phyloP scores from a whole-genome alignment of 2,329 filamentous ascomycete species.

The Aureobasidium sp. region DNA sequence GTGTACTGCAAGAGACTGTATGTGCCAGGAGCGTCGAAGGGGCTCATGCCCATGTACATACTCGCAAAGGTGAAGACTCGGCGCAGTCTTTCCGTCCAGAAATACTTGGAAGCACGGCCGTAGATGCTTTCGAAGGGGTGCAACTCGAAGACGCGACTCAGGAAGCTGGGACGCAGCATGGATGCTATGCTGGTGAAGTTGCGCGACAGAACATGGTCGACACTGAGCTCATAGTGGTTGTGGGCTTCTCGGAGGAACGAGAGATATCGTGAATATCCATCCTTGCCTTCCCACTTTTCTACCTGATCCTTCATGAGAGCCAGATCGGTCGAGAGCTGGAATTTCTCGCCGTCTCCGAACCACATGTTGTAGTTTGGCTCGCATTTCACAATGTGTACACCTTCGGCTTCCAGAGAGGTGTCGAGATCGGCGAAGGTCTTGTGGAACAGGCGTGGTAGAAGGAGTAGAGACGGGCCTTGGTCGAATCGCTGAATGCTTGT shows the following conservation, averaged over 20 bases:
- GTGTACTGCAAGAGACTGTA: slow-evolving; percentile 70
- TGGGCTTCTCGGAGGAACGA: slow-evolving; percentile 61
- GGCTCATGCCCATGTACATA: slow-evolving; percentile 80
- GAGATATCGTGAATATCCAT: slow-evolving; percentile 64
- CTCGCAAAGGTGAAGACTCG: slow-evolving; percentile 70
- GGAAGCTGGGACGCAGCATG: slow-evolving; percentile 53
- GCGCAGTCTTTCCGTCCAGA: slow-evolving; percentile 60
- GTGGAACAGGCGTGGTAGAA: slow-evolving; percentile 64
- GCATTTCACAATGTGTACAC: slow-evolving; percentile 63
- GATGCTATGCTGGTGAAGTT: slow-evolving; percentile 58
- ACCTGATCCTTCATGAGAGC: slow-evolving; percentile 64
- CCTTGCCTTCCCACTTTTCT: slow-evolving; percentile 65
- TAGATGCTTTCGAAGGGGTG: slow-evolving; percentile 69
- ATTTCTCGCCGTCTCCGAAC: slow-evolving; percentile 60
- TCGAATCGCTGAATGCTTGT: slow-evolving; percentile 53
- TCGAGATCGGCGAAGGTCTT: slow-evolving; percentile 63
- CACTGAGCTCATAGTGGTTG: slow-evolving; percentile 61
- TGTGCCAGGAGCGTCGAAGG: slow-evolving; percentile 67
- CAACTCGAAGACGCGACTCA: slow-evolving; percentile 52
- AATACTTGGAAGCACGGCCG: slow-evolving; percentile 58
- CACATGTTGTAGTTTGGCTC: slow-evolving; percentile 70
- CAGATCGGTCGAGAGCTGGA: slow-evolving; percentile 61
- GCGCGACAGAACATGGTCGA: slow-evolving; percentile 57
- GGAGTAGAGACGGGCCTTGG: slow-evolving; percentile 66
- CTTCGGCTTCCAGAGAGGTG: slow-evolving; percentile 58